Evolutionary conservation across 176 grass and related monocot genomes (phyloP), one percentile per base, ranked within the genome.

Genomic region (Themeda triandra): DNA sequence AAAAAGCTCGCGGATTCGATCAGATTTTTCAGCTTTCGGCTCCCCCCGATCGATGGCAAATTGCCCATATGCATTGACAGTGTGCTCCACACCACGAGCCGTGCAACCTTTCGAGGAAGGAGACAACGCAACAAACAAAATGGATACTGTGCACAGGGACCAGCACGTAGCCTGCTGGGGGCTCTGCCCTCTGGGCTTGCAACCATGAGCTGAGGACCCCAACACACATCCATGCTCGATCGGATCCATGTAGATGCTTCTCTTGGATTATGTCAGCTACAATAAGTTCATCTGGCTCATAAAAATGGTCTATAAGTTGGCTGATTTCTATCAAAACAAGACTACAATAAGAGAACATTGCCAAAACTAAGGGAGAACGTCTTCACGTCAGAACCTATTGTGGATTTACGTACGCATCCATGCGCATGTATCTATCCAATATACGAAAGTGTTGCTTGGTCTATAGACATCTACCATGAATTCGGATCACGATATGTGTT

Each of bases 121-220:
- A 17, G 69, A 75, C 70, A 24, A 6, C 14, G 76, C 37, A 73
- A 63, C 25, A 71, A 79, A 72, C 75, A 72, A 86, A 64, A 49
- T 17, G 8, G 75, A 28, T 62, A 86, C 75, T 86, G 84, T 86
- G 29, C 84, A 27, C 27, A 36, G 84, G 84, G 84, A 63, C 66
- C 84, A 80, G 66, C 42, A 6, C 24, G 59, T 30, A 79, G 77
- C 28, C 41, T 12, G 0, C 76, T 44, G 58, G 23, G 10, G 25
- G 63, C 58, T 31, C 77, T 78, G 13, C 29, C 28, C 72, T 54
- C 72, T 33, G 27, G 45, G 45, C 28, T 56, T 76, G 48, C 18
- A 13, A 67, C 28, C 11, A 49, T 24, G 54, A 64, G 14, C 35
- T 76, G 73, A 76, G 37, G 6, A 6, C 17, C 70, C 44, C 69